Evolutionary conservation across 441 rosid genomes (phyloP), one percentile per base, ranked within the genome.

Genomic region (Syzygium malaccense): DNA sequence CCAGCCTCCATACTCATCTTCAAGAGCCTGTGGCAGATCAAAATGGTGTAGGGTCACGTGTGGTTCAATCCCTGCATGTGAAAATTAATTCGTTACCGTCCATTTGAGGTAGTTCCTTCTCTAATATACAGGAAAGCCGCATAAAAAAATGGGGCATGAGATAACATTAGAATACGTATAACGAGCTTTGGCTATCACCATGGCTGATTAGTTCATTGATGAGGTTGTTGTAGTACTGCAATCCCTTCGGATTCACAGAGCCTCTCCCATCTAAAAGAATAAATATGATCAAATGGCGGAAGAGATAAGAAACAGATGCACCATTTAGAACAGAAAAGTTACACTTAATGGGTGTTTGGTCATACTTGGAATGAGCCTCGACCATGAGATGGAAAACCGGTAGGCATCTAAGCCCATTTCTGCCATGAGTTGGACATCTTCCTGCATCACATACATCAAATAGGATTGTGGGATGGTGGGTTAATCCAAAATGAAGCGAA

Each of bases 1-100:
- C 87, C 88, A 90, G 55, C 91, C 91, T 85, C 88, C 91, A 62
- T 90, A 90, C 58, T 90, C 91, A 62, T 90, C 91, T 84, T 90
- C 91, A 41, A 90, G 85, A 54, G 87, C 89, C 85, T 88, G 91
- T 79, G 91, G 91, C 68, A 64, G 79, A 45, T 90, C 89, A 26
- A 58, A 58, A 87, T 90, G 91, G 87, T 88, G 88, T 49, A 90
- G 51, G 62, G 91, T 90, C 58, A 88, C 91, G 57, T 90, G 91
- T 13, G 91, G 87, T 84, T 88, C 86, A 37, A 90, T 88, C 86
- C 89, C 91, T 88, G 86, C 78, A 84, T 26, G 58, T 37, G 57
- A 32, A 55, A 51, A 57, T 26, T 86, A 75, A 25, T 45, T 71
- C 13, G 51, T 75, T 75, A 41, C 18, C 28, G 3, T 37, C 83